Evolutionary conservation across 768 basidiomycete species (phyloP).

Genomic region (Auriscalpium microsporum): DNA sequence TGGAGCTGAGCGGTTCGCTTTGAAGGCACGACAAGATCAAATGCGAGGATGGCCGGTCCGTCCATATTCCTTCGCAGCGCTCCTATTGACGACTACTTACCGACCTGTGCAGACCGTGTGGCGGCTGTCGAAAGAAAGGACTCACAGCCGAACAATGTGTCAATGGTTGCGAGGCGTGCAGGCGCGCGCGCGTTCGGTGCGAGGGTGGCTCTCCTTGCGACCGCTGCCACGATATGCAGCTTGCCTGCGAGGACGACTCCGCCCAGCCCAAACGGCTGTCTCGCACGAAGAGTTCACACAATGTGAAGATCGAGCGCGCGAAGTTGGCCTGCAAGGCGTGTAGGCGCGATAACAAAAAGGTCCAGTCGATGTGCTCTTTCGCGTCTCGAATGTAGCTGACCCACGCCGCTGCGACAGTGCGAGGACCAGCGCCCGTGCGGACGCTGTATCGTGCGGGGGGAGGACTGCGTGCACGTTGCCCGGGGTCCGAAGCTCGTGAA

Average conservation of each 20-base stretch:
- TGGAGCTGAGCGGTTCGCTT: not conserved
- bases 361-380: constrained; percentile 7
- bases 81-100: not conserved
- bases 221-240: constrained; percentile 26
- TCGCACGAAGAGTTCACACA: constrained; percentile 12
- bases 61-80: not conserved
- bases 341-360: constrained; percentile 62
- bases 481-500: constrained; percentile 51
- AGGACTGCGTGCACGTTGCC: constrained; percentile 49
- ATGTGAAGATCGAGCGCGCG: constrained; percentile 37
- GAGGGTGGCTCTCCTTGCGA: constrained; percentile 31
- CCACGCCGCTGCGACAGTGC: constrained; percentile 30
- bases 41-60: constrained; percentile 50
- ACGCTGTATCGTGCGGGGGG: constrained; percentile 45
- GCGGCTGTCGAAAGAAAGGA: constrained; percentile 48
- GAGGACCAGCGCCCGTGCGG: constrained; percentile 56
- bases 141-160: constrained; percentile 44
- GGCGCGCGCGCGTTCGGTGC: constrained; percentile 39
- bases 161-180: constrained; percentile 54
- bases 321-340: constrained; percentile 54
- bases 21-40: constrained; percentile 53
- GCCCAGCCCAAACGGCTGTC: not conserved
- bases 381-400: not conserved
- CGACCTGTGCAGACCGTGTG: constrained; percentile 39
- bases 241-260: constrained; percentile 41